phyloP scores from a whole-genome alignment of 2,329 filamentous ascomycete genomes.

The Scleromitrula shiraiana region DNA sequence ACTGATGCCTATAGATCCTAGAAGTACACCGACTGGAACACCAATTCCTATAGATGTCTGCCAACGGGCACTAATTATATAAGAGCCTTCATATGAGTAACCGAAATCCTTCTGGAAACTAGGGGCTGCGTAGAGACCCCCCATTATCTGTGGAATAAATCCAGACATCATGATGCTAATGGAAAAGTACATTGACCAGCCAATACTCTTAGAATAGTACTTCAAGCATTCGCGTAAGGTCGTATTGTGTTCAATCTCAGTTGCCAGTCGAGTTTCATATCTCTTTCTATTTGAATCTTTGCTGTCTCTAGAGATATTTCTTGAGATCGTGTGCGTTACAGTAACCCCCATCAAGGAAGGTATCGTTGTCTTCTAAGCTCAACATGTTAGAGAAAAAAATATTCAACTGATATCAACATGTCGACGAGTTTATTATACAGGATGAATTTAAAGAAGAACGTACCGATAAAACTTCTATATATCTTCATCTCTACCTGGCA shows the following conservation, averaged over 20 bases:
- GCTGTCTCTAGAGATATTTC: too few species aligned
- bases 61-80: constrained; percentile 22
- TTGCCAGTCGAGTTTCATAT: constrained; percentile 7
- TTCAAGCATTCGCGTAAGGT: constrained; percentile 17
- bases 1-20: constrained; percentile 41
- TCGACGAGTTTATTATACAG: too few species aligned
- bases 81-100: constrained; percentile 14
- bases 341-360: too few species aligned
- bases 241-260: constrained; percentile 19
- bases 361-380: too few species aligned
- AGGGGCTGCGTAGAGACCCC: constrained; percentile 21
- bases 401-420: too few species aligned
- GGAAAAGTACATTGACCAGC: constrained; percentile 23
- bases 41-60: constrained; percentile 23
- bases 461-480: too few species aligned
- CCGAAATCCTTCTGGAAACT: constrained; percentile 21
- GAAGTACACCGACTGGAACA: constrained; percentile 21
- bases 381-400: too few species aligned
- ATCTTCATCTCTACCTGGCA: too few species aligned
- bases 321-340: too few species aligned
- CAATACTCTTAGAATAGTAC: constrained; percentile 18
- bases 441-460: too few species aligned
- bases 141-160: constrained; percentile 21
- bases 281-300: background rate
- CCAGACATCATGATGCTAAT: constrained; percentile 23